Base-by-base conservation (phyloP, 2,329 filamentous ascomycete genomes). In the Corynespora cassiicola region DNA sequence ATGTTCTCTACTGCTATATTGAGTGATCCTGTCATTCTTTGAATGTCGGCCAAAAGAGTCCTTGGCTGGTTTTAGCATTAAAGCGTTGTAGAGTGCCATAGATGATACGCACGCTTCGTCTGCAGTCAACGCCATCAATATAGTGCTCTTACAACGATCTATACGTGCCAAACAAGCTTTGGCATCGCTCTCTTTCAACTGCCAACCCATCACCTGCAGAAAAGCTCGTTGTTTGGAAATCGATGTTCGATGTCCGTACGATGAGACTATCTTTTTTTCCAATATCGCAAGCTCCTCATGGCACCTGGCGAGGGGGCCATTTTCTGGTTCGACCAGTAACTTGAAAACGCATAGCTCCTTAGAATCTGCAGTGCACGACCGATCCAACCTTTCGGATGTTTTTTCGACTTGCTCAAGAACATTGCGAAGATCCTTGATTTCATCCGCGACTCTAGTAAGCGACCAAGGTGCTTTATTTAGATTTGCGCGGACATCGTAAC, bases 351-450 rank as follows among this genome's bases (percentile, higher is more conserved):
- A 20, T 10, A 21, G 19, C 15, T 15, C 11, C 20, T 33, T 21
- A 6, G 17, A 7, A 6, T 24, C 31, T 8, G 7, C 7, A 8
- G 7, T 31, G 28, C 28, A 8, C 19, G 20, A 12, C 11, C 23
- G n/a, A 15, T 33, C 20, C 15, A 33, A 20, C 14, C 6, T 6
- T 14, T 23, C 18, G 14, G 20, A 6, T 11, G 15, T 10, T 9
- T 16, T 9, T n/a, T 39, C 36, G 22, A 39, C 10, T 7, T 20
- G 25, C 15, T 39, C 36, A 5, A 39, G 18, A 5, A 39, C 23
- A 17, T 33, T 39, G 28, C 36, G 36, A 12, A 39, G 36, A 21
- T 26, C 29, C n/a, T 26, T 39, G 7, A 39, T 9, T 18, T 39
- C 36, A 15, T 32, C 28, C 11, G 33, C 16, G 14, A 32, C 28